A percentile compares a stretch with the other conserved stretches of the same genome.
phyloP scores from a whole-genome alignment of 176 grass and related monocot species.

The Eleusine coracana region DNA sequence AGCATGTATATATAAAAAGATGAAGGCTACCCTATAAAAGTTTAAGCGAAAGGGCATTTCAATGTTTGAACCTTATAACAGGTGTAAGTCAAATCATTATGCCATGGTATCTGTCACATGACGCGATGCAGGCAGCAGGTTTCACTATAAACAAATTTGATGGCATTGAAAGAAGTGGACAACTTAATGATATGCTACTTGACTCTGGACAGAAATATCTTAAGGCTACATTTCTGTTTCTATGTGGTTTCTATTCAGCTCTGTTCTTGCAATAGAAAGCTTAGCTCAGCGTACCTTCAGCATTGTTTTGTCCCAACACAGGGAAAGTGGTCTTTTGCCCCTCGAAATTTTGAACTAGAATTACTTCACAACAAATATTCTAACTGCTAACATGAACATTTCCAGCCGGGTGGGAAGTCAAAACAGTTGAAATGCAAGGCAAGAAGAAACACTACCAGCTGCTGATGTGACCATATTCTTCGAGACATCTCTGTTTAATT shows the following conservation, averaged over 20 bases:
- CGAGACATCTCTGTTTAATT: conserved; percentile 27
- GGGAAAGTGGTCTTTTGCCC: neutral
- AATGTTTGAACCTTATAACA: neutral
- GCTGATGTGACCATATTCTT: conserved; percentile 55
- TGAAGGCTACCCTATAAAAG: neutral
- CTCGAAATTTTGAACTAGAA: neutral
- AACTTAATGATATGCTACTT: neutral
- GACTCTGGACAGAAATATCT: neutral
- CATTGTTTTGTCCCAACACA: neutral
- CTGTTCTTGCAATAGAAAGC: neutral
- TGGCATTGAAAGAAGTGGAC: neutral
- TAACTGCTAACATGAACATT: neutral
- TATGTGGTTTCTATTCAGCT: neutral
- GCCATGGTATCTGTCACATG: neutral
- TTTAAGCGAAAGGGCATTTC: neutral
- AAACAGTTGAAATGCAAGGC: conserved; percentile 13
- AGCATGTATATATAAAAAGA: neutral
- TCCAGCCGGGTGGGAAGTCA: neutral
- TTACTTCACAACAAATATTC: neutral
- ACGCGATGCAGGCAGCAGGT: neutral
- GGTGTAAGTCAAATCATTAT: neutral
- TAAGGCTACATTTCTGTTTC: neutral
- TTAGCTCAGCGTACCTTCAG: neutral
- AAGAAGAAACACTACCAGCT: conserved; percentile 51
- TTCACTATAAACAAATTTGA: conserved; percentile 1